Evolutionary conservation across 179 eudicot genomes (phyloP).

Genomic region (Corrigiola litoralis): DNA sequence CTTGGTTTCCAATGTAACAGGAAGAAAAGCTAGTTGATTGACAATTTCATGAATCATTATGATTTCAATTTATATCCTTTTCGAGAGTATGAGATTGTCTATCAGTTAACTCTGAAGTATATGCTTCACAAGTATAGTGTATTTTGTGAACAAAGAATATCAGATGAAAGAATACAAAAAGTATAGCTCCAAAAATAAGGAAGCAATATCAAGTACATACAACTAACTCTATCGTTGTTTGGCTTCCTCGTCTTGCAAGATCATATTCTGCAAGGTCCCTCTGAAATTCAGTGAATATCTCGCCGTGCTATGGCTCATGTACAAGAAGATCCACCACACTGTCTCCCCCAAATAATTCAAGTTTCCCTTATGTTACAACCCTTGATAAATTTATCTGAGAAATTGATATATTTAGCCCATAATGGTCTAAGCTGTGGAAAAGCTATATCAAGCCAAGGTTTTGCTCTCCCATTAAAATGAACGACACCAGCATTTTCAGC

Average conservation of each 20-base stretch:
- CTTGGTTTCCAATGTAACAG: slow-evolving; percentile 79
- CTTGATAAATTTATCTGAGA: slow-evolving; percentile 76
- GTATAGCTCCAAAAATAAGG: slow-evolving; percentile 18
- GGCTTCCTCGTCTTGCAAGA: slow-evolving; percentile 1
- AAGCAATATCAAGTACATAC: slow-evolving; percentile 11
- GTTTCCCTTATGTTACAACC: slow-evolving; percentile 61
- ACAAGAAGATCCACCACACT: slow-evolving; percentile 7
- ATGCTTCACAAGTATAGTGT: background rate
- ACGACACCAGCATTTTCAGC: slow-evolving; percentile 79
- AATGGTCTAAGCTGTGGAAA: slow-evolving; percentile 68
- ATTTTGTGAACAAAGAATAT: slow-evolving; percentile 18
- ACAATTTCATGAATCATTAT: background rate
- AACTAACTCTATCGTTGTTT: slow-evolving; percentile 1
- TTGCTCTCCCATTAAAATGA: slow-evolving; percentile 91
- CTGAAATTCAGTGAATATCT: slow-evolving; percentile 19
- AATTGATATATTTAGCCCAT: slow-evolving; percentile 81
- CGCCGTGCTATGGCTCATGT: slow-evolving; percentile 17
- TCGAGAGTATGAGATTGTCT: background rate
- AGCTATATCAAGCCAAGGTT: slow-evolving; percentile 95
- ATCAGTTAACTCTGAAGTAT: background rate
- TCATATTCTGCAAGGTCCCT: background rate
- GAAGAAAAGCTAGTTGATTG: slow-evolving; percentile 45
- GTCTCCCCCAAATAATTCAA: slow-evolving; percentile 13
- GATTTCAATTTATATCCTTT: background rate
- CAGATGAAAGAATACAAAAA: slow-evolving; percentile 19